Evolutionary conservation across 257 asterid genomes (phyloP).

Genomic region (Solanum dulcamara): DNA sequence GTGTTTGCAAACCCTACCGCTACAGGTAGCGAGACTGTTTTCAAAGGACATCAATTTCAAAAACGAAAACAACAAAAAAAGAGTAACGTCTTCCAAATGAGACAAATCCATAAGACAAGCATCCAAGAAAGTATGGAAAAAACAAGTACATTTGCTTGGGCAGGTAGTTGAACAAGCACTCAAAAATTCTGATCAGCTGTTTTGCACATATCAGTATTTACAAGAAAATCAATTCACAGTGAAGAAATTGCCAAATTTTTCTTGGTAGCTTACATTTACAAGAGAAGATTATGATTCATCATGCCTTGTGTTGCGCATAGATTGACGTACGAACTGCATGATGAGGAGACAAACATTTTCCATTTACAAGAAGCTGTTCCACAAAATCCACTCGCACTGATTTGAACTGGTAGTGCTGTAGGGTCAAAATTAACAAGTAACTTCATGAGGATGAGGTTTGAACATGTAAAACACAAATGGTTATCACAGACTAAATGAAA

Average conservation of each 20-base stretch:
- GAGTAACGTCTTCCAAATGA: background rate
- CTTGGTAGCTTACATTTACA: background rate
- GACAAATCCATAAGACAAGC: background rate
- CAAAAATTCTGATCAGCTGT: background rate
- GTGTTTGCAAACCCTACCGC: too few species aligned
- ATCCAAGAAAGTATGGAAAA: background rate
- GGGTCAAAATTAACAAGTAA: constrained; percentile 2
- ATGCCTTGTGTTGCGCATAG: constrained; percentile 59
- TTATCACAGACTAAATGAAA: background rate
- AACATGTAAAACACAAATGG: background rate
- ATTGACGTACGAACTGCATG: constrained; percentile 55
- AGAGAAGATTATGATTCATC: background rate
- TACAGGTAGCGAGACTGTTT: too few species aligned
- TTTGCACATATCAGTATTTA: background rate
- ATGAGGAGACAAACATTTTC: constrained; percentile 42
- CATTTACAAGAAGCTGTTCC: constrained; percentile 87
- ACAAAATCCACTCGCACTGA: constrained; percentile 76
- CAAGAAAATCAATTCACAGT: background rate
- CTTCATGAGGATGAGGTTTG: background rate
- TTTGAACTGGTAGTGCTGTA: constrained; percentile 66
- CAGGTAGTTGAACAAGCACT: background rate
- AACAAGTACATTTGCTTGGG: background rate
- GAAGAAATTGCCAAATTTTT: background rate
- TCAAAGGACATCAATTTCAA: background rate
- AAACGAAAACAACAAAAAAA: background rate